Evolutionary conservation across 129 eudicot genomes (phyloP), one percentile per base, ranked within the genome.

Genomic region (Dittrichia graveolens): DNA sequence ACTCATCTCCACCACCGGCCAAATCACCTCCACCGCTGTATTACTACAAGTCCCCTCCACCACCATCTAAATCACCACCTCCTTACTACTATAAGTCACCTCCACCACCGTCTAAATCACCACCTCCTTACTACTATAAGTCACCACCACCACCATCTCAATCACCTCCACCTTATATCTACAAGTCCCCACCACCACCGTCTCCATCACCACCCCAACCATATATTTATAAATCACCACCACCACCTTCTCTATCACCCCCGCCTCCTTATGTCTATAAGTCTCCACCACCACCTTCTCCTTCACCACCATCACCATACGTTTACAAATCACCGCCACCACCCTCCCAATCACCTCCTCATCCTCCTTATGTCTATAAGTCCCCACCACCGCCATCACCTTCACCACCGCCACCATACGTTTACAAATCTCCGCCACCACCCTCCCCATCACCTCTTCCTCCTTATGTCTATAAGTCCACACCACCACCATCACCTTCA

Each of bases 361-460:
- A n/a, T n/a, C 65, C 75, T 10, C 75, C 53, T 14, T 69, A 69
- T 4, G 3, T 13, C 3, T 69, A 69, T 4, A 53, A 39, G 3
- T 69, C 74, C 1, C 62, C 74, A n/a, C 74, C 74, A 38, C 74
- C 74, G 5, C 74, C 74, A 2, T 40, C 46, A 0, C 43, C 47
- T 0, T 69, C 65, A 54, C 75, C 75, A 4, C 75, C 75, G 0
- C 75, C 75, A 0, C 75, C 75, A 0, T 70, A 70, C 0, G 2
- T 54, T 2, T 69, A 69, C 3, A 69, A 54, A 1, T 69, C 75
- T 0, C 63, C 75, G 5, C 77, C 69, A 3, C 77, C 78, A 3
- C 77, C 77, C 0, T 72, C 76, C 8, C 69, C 69, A 12, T 60
- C 64, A 1, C 78, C 78, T 6, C 78, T 70, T 2, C 78, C 78